These are phyloP conservation scores for Fraxinus cuspidata DNA, from an alignment of 257 asterid species.

Conservation along the genomic window DNA sequence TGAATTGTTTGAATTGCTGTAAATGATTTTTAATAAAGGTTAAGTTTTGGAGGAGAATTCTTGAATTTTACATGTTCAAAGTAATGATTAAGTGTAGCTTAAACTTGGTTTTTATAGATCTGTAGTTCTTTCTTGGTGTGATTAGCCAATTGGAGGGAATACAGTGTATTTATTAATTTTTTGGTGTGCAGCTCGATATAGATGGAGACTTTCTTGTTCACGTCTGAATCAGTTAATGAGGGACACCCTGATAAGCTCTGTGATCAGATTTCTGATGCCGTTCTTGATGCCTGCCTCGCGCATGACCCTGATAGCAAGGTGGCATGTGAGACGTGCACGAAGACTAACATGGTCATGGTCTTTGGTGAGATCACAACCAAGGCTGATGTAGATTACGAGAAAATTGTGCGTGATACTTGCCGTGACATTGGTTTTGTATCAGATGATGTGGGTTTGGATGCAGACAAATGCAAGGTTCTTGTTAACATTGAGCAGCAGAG, in stretches of 20 bases:
- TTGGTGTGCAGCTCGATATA: slow-evolving; percentile 14
- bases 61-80: background rate
- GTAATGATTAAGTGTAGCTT: background rate
- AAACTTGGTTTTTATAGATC: background rate
- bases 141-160: background rate
- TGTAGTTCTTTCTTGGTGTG: background rate
- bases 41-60: background rate
- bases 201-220: slow-evolving; percentile 48
- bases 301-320: slow-evolving; percentile 51
- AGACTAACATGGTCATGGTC: slow-evolving; percentile 48
- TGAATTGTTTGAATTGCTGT: background rate
- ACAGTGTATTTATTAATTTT: background rate
- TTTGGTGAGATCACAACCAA: slow-evolving; percentile 49
- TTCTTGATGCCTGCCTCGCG: slow-evolving; percentile 47
- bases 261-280: slow-evolving; percentile 48
- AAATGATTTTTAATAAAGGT: background rate
- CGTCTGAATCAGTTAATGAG: slow-evolving; percentile 47
- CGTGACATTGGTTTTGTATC: slow-evolving; percentile 38
- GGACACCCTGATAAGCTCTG: slow-evolving; percentile 54
- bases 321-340: slow-evolving; percentile 45
- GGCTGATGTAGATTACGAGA: slow-evolving; percentile 42
- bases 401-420: slow-evolving; percentile 42
- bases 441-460: slow-evolving; percentile 43
- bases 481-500: slow-evolving; percentile 44
- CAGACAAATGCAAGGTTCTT: slow-evolving; percentile 38